These are phyloP conservation scores for Astragalus glycyphyllos DNA, from an alignment of 306 rosid genomes.

Conservation along the genomic window DNA sequence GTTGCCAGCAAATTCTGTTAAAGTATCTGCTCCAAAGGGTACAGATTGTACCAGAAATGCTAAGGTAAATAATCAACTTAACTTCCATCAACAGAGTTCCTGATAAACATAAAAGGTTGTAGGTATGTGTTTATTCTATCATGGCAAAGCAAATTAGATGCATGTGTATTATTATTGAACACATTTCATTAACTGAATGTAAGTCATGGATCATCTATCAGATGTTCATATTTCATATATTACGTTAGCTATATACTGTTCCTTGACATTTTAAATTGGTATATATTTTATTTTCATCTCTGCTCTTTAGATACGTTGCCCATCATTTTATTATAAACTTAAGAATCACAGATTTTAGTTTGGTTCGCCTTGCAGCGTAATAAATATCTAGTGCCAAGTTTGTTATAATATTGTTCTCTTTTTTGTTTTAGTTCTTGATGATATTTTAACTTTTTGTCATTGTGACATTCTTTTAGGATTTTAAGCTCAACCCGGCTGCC, in stretches of 20 bases:
- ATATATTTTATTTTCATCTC: conserved; percentile 15
- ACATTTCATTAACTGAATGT: conserved; percentile 22
- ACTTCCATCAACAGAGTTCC: conserved; percentile 22
- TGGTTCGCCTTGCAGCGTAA: conserved; percentile 27
- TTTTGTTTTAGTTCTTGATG: conserved; percentile 1
- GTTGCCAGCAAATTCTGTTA: conserved; percentile 48
- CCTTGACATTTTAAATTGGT: conserved; percentile 38
- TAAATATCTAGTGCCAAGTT: conserved; percentile 23
- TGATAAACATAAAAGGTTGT: conserved; percentile 1
- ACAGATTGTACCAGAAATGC: conserved; percentile 59
- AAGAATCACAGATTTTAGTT: conserved; percentile 19
- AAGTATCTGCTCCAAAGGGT: conserved; percentile 50
- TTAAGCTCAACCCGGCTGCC: conserved; percentile 93
- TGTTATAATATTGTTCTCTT: conserved; percentile 28
- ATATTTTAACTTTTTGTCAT: conserved; percentile 30
- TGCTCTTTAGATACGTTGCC: background rate
- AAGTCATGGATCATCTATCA: conserved; percentile 25
- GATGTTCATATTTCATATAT: conserved; percentile 6
- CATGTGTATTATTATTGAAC: conserved; percentile 23
- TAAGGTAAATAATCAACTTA: conserved; percentile 59
- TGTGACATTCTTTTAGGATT: conserved; percentile 61
- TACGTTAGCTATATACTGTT: conserved; percentile 3
- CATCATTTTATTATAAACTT: conserved; percentile 39
- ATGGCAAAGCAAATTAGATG: conserved; percentile 19
- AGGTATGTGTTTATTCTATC: conserved; percentile 16